Conservation (phyloP, 2,329 filamentous ascomycete genomes). For the Aspergillus sp. region DNA sequence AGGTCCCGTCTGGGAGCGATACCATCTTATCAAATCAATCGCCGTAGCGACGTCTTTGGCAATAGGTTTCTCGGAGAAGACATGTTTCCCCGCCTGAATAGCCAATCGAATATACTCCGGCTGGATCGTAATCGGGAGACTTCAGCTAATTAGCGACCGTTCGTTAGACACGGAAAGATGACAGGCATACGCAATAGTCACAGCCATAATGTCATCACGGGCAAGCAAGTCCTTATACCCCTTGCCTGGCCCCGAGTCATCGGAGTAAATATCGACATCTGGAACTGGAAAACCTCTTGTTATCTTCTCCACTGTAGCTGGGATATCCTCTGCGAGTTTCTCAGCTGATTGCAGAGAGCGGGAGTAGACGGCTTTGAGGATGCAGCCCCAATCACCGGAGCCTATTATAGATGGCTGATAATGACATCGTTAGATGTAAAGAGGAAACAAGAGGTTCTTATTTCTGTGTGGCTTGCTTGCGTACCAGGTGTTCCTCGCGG, state of each 20-base stretch:
- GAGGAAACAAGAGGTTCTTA: no score
- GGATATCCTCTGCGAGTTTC: constrained; percentile 25
- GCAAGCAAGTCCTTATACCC: constrained; percentile 42
- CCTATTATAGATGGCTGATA: not conserved
- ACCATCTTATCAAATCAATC: constrained; percentile 46
- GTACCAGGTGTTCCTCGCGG: constrained; percentile 49
- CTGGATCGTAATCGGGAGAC: constrained; percentile 48
- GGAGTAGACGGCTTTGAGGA: constrained; percentile 54
- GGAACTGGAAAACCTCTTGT: no score
- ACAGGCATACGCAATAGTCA: constrained; percentile 44
- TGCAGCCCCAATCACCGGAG: constrained; percentile 20
- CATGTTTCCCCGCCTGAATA: constrained; percentile 48
- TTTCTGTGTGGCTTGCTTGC: not conserved
- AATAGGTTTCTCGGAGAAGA: constrained; percentile 53
- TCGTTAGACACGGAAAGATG: not conserved
- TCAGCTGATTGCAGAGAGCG: constrained; percentile 50
- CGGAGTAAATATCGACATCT: constrained; percentile 48
- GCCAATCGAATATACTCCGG: constrained; percentile 46
- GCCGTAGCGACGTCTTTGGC: constrained; percentile 49
- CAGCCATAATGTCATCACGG: constrained; percentile 44
- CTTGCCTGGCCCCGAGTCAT: constrained; percentile 43
- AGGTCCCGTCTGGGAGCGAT: constrained; percentile 36
- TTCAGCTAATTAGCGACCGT: constrained; percentile 12
- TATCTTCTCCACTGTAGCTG: no score
- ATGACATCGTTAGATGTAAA: not conserved